Evolutionary conservation across 176 grass and related monocot genomes (phyloP).

Genomic region (Oryza glaberrima): DNA sequence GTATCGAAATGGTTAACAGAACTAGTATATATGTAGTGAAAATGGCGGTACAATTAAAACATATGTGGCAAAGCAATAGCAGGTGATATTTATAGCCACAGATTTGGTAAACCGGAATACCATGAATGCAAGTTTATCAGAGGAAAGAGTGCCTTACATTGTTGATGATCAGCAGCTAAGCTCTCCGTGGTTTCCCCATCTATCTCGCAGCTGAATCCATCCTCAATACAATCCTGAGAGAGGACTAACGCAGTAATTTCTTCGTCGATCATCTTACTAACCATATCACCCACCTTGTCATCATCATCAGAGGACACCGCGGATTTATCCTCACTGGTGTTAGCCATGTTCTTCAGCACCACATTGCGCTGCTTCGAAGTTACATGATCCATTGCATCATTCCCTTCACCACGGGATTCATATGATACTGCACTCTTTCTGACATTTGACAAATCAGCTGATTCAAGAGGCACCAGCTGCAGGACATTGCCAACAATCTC

Average conservation of each 20-base stretch:
- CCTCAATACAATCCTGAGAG: constrained; percentile 11
- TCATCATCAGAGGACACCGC: constrained; percentile 32
- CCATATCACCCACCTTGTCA: constrained; percentile 33
- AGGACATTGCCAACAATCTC: constrained; percentile 30
- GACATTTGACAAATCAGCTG: constrained; percentile 44
- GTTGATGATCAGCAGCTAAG: constrained; percentile 44
- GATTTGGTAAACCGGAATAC: constrained; percentile 5
- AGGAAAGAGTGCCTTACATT: constrained; percentile 39
- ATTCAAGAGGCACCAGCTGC: constrained; percentile 47
- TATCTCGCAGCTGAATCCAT: constrained; percentile 24
- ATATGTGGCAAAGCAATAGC: not conserved
- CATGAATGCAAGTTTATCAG: not conserved
- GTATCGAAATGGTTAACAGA: constrained; percentile 12
- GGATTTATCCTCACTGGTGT: constrained; percentile 44
- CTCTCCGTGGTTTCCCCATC: not conserved
- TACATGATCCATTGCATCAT: constrained; percentile 32
- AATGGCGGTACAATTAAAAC: not conserved
- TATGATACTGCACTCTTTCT: no score
- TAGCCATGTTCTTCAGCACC: constrained; percentile 5
- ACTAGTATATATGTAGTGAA: constrained; percentile 24
- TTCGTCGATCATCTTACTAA: constrained; percentile 23
- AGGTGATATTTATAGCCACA: not conserved
- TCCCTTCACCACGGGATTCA: not conserved
- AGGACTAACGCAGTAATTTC: not conserved
- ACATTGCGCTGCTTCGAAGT: constrained; percentile 1